Base-by-base conservation (phyloP, 805 yeast genomes). In the Kuraishia molischiana region DNA sequence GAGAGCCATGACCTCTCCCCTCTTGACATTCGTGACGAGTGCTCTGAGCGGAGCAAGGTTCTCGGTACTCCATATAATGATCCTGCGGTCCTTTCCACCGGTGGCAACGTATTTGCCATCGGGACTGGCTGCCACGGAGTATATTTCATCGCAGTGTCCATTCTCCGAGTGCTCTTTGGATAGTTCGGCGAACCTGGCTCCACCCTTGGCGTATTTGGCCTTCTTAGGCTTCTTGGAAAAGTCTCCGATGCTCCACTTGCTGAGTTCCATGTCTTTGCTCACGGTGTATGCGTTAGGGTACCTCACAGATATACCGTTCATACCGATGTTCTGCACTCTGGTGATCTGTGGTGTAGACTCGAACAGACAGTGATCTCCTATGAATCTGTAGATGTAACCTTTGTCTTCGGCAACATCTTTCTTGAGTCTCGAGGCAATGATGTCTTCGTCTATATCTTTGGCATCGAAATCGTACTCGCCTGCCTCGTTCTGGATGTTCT, bases 101-200 rank as follows among this genome's bases (percentile, higher is more conserved):
- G 96, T 89, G 6, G 84, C 95, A 9, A 92, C 83, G 53, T 67
- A 85, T 48, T 72, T 80, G 15, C 97, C 96, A 58, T 87, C 92
- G 5, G 90, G 82, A 36, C 86, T 78, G 4, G 82, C 87, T 0
- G 95, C 94, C 19, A 86, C 77, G 37, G 90, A 66, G 40, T 77
- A 66, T 29, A 90, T 79, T 50, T 79, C 85, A 48, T 73, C 90
- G 45, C 67, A 71, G 58, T 90, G 97, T 29, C 89, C 89, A 51
- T 78, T 77, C 22, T 69, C 65, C 35, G 69, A 64, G 38, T 72
- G 74, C 43, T 77, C 81, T 33, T 58, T 52, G 32, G 61, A 58
- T 15, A 69, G 37, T 35, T 68, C 62, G 34, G 58, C 53, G 48
- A 57, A 65, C 41, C 71, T 66, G 14, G 51, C 45, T 3, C 86